Base-by-base conservation (phyloP, 441 rosid species). In the Adansonia grandidieri region DNA sequence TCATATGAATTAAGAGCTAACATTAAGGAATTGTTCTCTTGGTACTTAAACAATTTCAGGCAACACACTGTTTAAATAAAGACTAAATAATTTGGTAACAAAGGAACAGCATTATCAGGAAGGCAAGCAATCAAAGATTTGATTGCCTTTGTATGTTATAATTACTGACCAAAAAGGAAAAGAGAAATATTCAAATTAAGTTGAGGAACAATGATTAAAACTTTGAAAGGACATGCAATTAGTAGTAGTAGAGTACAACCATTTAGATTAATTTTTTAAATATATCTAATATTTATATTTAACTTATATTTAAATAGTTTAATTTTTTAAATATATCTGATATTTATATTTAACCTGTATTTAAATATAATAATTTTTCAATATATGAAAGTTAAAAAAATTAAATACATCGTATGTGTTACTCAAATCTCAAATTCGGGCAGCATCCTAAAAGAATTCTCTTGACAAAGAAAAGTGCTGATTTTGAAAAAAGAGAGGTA, bases 201-300 rank as follows among this genome's bases (percentile, higher is more conserved):
- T 75, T 70, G 71, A 82, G 60, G 76, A 75, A 64, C 6, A 54
- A 79, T 75, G 68, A 81, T 75, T 75, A 71, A 79, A 71, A n/a
- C 65, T 81, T 57, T 54, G 77, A 82, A 75, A 71, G 76, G 64
- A 15, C 70, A 61, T 51, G 14, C 20, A 81, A 5, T 79, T 72
- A 62, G 17, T 28, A 24, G 28, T 24, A 24, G 28, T 24, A 24
- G 28, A 24, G 28, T 24, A 24, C 28, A 24, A 24, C 28, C 1
- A 24, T 24, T 24, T 24, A 24, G 28, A 24, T 24, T 24, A 24
- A 24, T 24, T 24, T 24, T 24, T 24, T 24, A 24, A 24, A 24
- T 24, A 24, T 24, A 24, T 24, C 28, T 24, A 24, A 24, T 24
- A 24, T 24, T 24, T 24, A 24, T 24, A 24, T 24, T 24, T 24